Base-by-base conservation (phyloP, 352 stramenopile genomes). In the Globisporangium paddicum region DNA sequence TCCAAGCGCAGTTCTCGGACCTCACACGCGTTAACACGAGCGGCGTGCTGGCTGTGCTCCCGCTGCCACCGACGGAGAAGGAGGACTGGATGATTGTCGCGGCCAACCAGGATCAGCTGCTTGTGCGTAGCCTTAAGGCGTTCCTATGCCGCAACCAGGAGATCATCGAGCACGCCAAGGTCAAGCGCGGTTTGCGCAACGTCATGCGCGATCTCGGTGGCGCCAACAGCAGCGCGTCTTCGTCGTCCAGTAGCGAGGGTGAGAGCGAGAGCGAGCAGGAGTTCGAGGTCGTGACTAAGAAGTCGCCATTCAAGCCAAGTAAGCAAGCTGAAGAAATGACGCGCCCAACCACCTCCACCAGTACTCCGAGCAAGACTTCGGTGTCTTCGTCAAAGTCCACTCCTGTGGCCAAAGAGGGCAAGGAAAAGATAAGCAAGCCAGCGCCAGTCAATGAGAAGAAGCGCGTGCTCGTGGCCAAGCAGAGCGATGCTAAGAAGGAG, bases 31-130 rank as follows among this genome's bases (percentile, higher is more conserved):
- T 89, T 7, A 92, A 88, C 57, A 87, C 77, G 30, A 88, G 71
- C 25, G 83, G 83, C 0, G 52, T 90, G 8, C 55, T 94, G 18
- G 68, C 80, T 0, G 70, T 94, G 23, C 58, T 92, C 9, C 84
- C 82, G 32, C 64, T 89, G 1, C 72, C 77, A 3, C 52, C 67
- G 52, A 73, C 58, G 0, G 69, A 86, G 35, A 79, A 81, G 56
- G 79, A 89, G 57, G 71, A 82, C 32, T 94, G 84, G 84, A 81
- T 92, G 69, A 64, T 94, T 4, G 75, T 92, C 3, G 79, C 82
- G 2, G 84, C 82, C 0, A 94, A 92, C 47, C 69, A 85, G 42
- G 71, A 86, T 6, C 74, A 92, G 28, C 60, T 94, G 6, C 81
- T 87, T 18, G 84, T 90, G 16, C 78, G 77, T 28, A 88, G 74